A percentile compares a stretch with the other conserved stretches of the same genome.
These are phyloP conservation scores for Wickerhamiella australiensis DNA, from an alignment of 805 yeast species.

Conservation along the genomic window DNA sequence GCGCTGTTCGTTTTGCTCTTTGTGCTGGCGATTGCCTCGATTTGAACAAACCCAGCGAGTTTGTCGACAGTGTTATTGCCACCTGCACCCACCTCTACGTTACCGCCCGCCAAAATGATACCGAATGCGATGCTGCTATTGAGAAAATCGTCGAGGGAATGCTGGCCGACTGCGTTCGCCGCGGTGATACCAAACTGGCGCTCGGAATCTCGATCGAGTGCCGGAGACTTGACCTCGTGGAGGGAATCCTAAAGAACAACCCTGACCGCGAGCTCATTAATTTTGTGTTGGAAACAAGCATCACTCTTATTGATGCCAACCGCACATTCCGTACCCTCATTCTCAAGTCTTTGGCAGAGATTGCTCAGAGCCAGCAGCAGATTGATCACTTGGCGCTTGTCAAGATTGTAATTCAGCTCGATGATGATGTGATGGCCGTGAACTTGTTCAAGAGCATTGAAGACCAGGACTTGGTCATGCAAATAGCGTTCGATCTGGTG, in stretches of 20 bases:
- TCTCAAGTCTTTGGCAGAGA: slow-evolving; percentile 47
- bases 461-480: slow-evolving; percentile 58
- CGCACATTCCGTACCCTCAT: slow-evolving; percentile 55
- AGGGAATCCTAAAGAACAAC: slow-evolving; percentile 36
- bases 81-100: slow-evolving; percentile 83
- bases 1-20: slow-evolving; percentile 79
- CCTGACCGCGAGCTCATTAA: slow-evolving; percentile 30
- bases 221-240: slow-evolving; percentile 70
- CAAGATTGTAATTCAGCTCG: slow-evolving; percentile 78
- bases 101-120: slow-evolving; percentile 42
- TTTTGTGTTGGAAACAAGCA: slow-evolving; percentile 59
- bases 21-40: slow-evolving; percentile 73
- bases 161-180: slow-evolving; percentile 64
- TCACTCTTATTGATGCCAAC: slow-evolving; percentile 46
- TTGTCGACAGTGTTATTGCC: slow-evolving; percentile 83
- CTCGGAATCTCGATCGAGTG: slow-evolving; percentile 86
- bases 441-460: slow-evolving; percentile 50
- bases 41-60: slow-evolving; percentile 65
- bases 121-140: slow-evolving; percentile 45
- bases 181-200: slow-evolving; percentile 66
- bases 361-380: slow-evolving; percentile 37
- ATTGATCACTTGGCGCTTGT: slow-evolving; percentile 78
- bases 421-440: slow-evolving; percentile 60
- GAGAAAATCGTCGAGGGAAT: slow-evolving; percentile 67
- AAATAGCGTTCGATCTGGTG: slow-evolving; percentile 90